A percentile compares a stretch with the other conserved stretches of the same genome.
phyloP scores from a whole-genome alignment of 805 yeast species.

The Kodamaea kaohsiungensis region DNA sequence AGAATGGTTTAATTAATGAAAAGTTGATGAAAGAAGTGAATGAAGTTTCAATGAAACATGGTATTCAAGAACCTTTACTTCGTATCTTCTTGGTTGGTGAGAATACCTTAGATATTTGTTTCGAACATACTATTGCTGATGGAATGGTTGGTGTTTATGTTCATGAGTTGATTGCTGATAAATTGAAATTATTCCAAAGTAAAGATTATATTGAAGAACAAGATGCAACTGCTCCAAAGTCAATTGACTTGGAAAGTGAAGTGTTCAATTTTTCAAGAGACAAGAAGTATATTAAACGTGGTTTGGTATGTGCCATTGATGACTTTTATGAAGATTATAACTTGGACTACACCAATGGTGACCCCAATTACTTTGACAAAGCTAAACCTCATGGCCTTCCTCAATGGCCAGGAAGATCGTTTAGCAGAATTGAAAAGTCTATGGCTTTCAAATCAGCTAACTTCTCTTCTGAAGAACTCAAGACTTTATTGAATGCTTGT shows the following conservation, averaged over 20 bases:
- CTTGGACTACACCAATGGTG: constrained; percentile 27
- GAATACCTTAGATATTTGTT: constrained; percentile 19
- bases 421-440: constrained; percentile 15
- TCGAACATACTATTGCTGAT: constrained; percentile 43
- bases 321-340: constrained; percentile 25
- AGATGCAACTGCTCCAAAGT: neutral
- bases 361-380: constrained; percentile 25
- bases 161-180: constrained; percentile 35
- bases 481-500: constrained; percentile 26
- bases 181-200: constrained; percentile 17
- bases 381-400: constrained; percentile 18
- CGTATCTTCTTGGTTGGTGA: constrained; percentile 26
- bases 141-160: constrained; percentile 36
- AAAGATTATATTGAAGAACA: neutral
- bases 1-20: constrained; percentile 26
- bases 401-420: constrained; percentile 37
- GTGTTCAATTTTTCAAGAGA: constrained; percentile 27
- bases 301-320: constrained; percentile 40
- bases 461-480: constrained; percentile 26
- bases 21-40: constrained; percentile 27
- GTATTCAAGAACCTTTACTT: constrained; percentile 29
- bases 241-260: constrained; percentile 8
- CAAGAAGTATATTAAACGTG: constrained; percentile 18
- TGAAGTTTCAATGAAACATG: constrained; percentile 20
- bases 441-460: constrained; percentile 29